These are phyloP conservation scores for Leptographium lundbergii DNA, from an alignment of 2,329 filamentous ascomycete genomes.

Conservation along the genomic window DNA sequence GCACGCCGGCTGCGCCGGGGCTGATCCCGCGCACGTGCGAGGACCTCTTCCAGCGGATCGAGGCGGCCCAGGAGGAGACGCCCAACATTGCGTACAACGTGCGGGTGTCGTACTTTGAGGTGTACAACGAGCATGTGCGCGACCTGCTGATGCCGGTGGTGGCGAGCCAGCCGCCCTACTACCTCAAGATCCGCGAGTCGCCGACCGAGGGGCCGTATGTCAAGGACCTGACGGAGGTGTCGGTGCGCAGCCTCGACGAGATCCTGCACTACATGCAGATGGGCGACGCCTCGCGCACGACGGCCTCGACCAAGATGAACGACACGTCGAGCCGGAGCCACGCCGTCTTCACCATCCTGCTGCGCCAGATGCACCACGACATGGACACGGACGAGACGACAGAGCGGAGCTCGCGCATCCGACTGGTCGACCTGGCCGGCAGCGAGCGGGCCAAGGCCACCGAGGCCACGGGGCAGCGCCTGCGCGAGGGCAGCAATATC, in stretches of 20 bases:
- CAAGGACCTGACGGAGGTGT: conserved; percentile 86
- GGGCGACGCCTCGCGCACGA: conserved; percentile 78
- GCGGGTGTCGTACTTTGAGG: conserved; percentile 96
- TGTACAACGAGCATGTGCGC: conserved; percentile 95
- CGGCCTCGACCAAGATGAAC: conserved; percentile 97
- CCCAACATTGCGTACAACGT: conserved; percentile 71
- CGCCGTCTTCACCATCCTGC: conserved; percentile 93
- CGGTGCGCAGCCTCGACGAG: conserved; percentile 70
- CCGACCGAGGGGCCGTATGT: conserved; percentile 96
- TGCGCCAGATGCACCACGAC: conserved; percentile 97
- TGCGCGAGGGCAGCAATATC: conserved; percentile 94
- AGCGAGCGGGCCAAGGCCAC: conserved; percentile 92
- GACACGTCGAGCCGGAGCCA: conserved; percentile 94
- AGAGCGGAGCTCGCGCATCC: conserved; percentile 84
- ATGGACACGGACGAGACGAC: conserved; percentile 96
- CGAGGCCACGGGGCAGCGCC: conserved; percentile 79
- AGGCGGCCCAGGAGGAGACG: conserved; percentile 51
- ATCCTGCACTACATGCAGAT: conserved; percentile 83
- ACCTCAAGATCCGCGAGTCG: conserved; percentile 94
- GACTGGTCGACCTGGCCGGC: conserved; percentile 86
- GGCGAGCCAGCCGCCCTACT: conserved; percentile 60
- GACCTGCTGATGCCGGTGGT: conserved; percentile 51
- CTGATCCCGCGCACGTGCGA: conserved; percentile 96
- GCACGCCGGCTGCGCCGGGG: conserved; percentile 88
- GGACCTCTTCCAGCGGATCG: conserved; percentile 89